A percentile compares a stretch with the other conserved stretches of the same genome.
Conservation (phyloP, 495 filamentous ascomycete species). For the Filosporella fistucella region DNA sequence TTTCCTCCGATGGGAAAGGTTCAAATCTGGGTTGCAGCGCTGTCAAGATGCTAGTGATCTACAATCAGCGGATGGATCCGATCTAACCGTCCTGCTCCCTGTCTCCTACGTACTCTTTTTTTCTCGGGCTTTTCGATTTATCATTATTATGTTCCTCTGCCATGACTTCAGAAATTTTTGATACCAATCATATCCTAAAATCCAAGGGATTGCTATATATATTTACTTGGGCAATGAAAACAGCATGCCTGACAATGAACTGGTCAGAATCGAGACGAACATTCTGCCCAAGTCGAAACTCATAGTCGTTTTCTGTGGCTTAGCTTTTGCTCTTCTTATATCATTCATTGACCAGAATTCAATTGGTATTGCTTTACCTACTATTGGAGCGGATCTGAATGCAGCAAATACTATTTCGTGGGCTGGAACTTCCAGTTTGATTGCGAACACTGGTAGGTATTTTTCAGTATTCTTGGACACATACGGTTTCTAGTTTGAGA, state of each 20-base stretch:
- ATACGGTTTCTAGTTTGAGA: too few species aligned
- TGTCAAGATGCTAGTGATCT: conserved; percentile 8
- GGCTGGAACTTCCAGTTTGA: conserved; percentile 72
- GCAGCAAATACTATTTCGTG: conserved; percentile 56
- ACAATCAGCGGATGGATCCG: conserved; percentile 4
- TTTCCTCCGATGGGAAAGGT: not conserved
- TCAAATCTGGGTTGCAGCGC: not conserved
- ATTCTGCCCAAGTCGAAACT: conserved; percentile 51
- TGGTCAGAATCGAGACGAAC: conserved; percentile 40
- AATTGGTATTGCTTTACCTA: conserved; percentile 55
- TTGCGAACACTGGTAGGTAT: conserved; percentile 72
- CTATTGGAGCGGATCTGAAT: conserved; percentile 53
- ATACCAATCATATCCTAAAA: not conserved
- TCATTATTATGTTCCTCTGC: not conserved
- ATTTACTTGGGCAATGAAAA: conserved; percentile 1
- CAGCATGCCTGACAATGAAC: conserved; percentile 18
- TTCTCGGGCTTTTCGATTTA: not conserved
- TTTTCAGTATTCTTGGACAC: too few species aligned
- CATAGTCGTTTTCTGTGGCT: conserved; percentile 50
- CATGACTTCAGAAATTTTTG: not conserved
- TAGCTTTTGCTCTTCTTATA: conserved; percentile 51
- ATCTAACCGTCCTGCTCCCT: conserved; percentile 6
- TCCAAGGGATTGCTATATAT: not conserved
- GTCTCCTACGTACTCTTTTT: not conserved
- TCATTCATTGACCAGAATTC: conserved; percentile 61